Base-by-base conservation (phyloP, 2,329 filamentous ascomycete genomes). In the Cryphonectria parasitica region DNA sequence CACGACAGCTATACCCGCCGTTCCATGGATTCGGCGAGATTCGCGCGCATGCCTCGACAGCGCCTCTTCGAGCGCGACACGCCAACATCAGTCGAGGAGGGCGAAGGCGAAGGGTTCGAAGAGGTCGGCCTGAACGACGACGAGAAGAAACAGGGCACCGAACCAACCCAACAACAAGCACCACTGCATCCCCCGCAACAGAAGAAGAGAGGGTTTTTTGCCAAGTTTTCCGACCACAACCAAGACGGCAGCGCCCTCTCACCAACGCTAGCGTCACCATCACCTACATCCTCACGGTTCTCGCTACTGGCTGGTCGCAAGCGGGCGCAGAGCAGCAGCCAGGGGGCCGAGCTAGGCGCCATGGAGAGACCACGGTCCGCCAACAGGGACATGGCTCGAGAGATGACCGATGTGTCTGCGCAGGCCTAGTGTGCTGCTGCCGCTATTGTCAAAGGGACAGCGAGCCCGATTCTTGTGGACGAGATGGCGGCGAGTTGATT, bases 91-190 rank as follows among this genome's bases (percentile, higher is more conserved):
- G 93, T 96, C 76, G 93, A 67, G 52, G 71, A 72, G 65, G 66
- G 69, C 66, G 64, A 68, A 34, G 69, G 66, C 22, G 69, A 97
- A 77, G 85, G 85, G 19, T 98, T 98, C 75, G 95, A 98, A 79
- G 95, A 98, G 67, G 93, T 98, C 11, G 94, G 94, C 4, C 83
- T 98, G 62, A 89, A 90, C 71, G 95, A 97, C 74, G 93, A 96
- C 52, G 83, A 87, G 64, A 90, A 90, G 75, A 87, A 88, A 73
- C 81, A 78, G 69, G 80, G 25, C 28, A 5, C 10, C 19, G 34
- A 77, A 58, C 77, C 80, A 45, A 69, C 70, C 0, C 43, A 36
- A 6, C 43, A 36, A 6, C 60, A 64, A 17, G 11, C 22, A 15
- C 45, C 28, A 64, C 76, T 74, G 62, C 83, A 78, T 31, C 83